Evolutionary conservation across 306 rosid species (phyloP).

Genomic region (Chamaecrista fasciculata): DNA sequence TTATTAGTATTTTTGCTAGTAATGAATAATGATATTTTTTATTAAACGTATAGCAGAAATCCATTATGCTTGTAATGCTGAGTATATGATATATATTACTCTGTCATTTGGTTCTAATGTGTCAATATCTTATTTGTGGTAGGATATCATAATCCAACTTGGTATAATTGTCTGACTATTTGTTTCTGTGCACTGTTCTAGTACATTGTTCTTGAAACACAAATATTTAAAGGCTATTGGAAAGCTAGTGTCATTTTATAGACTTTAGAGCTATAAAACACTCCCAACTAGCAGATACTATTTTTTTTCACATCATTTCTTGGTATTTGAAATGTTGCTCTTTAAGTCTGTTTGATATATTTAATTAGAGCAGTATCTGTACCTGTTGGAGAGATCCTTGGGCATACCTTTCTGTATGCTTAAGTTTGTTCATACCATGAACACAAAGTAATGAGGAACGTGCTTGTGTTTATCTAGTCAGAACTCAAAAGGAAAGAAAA

Average conservation of each 20-base stretch:
- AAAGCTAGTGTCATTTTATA: background rate
- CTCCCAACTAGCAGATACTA: background rate
- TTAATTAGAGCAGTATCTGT: background rate
- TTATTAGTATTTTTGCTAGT: slow-evolving; percentile 1
- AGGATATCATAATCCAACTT: background rate
- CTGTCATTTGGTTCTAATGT: background rate
- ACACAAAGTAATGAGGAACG: background rate
- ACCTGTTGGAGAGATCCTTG: background rate
- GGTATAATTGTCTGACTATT: background rate
- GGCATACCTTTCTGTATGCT: background rate
- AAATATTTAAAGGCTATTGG: background rate
- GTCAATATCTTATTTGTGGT: background rate
- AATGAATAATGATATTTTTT: background rate
- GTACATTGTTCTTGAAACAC: background rate
- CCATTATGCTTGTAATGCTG: background rate
- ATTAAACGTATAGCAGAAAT: background rate
- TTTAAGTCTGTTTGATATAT: background rate
- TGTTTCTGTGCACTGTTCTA: background rate
- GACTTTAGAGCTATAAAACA: background rate
- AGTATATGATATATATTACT: background rate
- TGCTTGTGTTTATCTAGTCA: background rate
- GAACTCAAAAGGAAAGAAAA: background rate
- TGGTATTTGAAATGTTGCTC: background rate
- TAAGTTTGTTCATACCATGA: background rate
- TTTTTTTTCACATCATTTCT: background rate